Base-by-base conservation (phyloP, 2,329 filamentous ascomycete species). In the Neopestalotiopsis sp. region DNA sequence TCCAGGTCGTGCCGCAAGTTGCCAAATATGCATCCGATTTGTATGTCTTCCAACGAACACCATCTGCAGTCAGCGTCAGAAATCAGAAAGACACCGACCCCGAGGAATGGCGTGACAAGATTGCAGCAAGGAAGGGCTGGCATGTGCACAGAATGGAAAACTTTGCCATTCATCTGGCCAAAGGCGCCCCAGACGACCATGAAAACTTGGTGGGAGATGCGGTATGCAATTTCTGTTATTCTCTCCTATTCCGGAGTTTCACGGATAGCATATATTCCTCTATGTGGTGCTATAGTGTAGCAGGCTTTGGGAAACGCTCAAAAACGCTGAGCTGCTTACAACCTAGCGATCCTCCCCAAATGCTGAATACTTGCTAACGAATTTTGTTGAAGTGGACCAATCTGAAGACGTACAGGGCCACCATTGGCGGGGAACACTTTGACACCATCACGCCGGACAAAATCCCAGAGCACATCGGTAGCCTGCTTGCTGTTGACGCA, bases 121-220 rank as follows among this genome's bases (percentile, higher is more conserved):
- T 67, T 40, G 66, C 66, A 38, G 57, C 66, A 9, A 67, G 56
- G 28, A 59, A 59, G 24, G 66, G 66, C 14, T 67, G 66, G 66
- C 66, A 67, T 7, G 62, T 17, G 4, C n/a, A 52, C n/a, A 58
- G 66, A 38, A 49, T 52, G 59, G 58, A 67, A 40, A 67, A 67
- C 28, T 34, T 67, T 4, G 57, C 58, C 17, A 34, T 56, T n/a
- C 24, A 56, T 67, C 9, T 67, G n/a, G 34, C 66, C 5, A 24
- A 52, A 14, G 66, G 65, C 40, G 59, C 66, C 6, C 40, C 42
- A 13, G 32, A 38, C 2, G 66, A 56, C 7, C 20, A 67, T 17
- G 42, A 67, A 56, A 67, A 67, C 58, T 28, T 67, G 20, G 66
- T 67, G 13, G 58, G 56, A 20, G 66, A 67, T 63, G 57, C 6